These are phyloP conservation scores for Russula olivacea DNA, from an alignment of 768 basidiomycete genomes.

Conservation along the genomic window DNA sequence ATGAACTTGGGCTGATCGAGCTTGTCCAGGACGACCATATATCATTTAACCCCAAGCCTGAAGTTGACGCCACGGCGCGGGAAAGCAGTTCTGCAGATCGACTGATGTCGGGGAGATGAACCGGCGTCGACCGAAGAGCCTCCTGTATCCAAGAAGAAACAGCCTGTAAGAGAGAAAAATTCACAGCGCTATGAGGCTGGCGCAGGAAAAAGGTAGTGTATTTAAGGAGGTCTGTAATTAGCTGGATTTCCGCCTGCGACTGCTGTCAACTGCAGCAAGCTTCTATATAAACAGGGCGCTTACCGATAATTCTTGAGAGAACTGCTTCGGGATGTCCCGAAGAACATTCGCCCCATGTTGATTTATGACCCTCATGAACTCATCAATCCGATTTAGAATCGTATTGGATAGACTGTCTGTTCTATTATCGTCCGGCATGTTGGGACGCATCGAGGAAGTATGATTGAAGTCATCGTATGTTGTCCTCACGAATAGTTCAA, in stretches of 20 bases:
- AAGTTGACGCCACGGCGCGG: slow-evolving; percentile 48
- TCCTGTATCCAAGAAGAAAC: slow-evolving; percentile 46
- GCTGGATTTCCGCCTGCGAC: slow-evolving; percentile 14
- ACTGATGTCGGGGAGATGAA: slow-evolving; percentile 35
- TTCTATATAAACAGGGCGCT: neutral
- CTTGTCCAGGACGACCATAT: slow-evolving; percentile 57
- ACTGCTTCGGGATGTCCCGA: neutral
- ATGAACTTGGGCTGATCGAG: slow-evolving; percentile 6
- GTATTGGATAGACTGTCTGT: neutral
- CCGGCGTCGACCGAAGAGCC: slow-evolving; percentile 32
- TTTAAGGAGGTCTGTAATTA: slow-evolving; percentile 21
- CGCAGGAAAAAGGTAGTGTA: slow-evolving; percentile 7
- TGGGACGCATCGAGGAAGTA: neutral
- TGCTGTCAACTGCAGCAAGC: neutral
- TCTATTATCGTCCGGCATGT: neutral
- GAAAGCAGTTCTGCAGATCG: slow-evolving; percentile 38
- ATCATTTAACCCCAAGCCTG: slow-evolving; percentile 65
- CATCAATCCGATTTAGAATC: slow-evolving; percentile 2
- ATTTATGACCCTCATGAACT: neutral
- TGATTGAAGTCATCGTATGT: neutral
- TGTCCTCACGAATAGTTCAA: slow-evolving; percentile 23
- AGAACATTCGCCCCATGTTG: slow-evolving; percentile 14
- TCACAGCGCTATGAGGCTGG: neutral
- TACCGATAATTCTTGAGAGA: slow-evolving; percentile 6
- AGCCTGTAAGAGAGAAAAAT: slow-evolving; percentile 58